A percentile compares a stretch with the other conserved stretches of the same genome.
These are phyloP conservation scores for Leishmania tarentolae DNA, from an alignment of 208 protist species.

Conservation along the genomic window DNA sequence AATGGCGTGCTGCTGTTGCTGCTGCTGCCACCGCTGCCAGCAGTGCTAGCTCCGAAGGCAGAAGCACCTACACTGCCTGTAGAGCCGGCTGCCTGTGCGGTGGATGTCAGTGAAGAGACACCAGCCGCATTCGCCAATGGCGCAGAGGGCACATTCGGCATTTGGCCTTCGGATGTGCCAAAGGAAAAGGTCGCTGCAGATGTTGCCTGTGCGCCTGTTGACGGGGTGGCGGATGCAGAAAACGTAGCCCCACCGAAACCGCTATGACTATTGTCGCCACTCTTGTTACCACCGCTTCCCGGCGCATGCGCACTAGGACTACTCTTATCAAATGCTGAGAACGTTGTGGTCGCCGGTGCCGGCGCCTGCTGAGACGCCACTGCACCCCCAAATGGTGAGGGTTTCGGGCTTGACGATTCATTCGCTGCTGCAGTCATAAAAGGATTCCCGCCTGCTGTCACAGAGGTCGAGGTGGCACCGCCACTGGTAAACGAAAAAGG, in stretches of 20 bases:
- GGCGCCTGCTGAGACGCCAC: background rate
- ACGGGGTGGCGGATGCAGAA: background rate
- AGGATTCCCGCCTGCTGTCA: background rate
- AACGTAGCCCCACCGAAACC: background rate
- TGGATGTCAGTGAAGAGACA: background rate
- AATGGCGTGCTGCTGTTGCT: background rate
- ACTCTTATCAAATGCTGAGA: background rate
- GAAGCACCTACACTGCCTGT: background rate
- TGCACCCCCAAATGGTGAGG: background rate
- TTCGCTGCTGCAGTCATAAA: background rate
- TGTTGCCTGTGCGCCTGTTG: background rate
- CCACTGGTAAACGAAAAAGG: background rate
- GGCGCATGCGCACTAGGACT: background rate
- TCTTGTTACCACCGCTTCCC: background rate
- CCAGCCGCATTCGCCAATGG: background rate
- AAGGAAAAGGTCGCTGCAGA: slow-evolving; percentile 1
- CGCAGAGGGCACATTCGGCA: background rate
- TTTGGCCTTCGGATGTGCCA: background rate
- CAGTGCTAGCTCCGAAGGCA: background rate
- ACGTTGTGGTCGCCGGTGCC: background rate
- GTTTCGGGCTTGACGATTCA: background rate
- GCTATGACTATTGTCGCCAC: background rate
- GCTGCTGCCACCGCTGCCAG: background rate
- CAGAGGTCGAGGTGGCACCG: background rate
- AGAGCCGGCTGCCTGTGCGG: background rate